Evolutionary conservation across 2,329 filamentous ascomycete species (phyloP).

Genomic region (Fusarium sp.): DNA sequence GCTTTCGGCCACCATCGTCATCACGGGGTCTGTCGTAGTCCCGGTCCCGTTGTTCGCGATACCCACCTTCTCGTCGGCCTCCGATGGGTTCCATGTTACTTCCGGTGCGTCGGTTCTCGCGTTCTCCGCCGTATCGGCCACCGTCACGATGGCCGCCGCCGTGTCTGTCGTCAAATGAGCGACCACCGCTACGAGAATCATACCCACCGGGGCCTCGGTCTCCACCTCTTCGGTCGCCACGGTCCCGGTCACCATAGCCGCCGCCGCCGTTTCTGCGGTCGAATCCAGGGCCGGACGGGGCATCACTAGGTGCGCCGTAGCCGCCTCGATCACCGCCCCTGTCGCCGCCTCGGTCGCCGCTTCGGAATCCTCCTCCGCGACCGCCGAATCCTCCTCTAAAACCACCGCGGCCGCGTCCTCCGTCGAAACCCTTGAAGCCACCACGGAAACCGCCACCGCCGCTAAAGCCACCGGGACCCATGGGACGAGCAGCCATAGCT

Average conservation of each 20-base stretch:
- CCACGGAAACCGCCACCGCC: slow-evolving; percentile 63
- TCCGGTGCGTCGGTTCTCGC: slow-evolving; percentile 68
- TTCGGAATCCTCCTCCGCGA: slow-evolving; percentile 65
- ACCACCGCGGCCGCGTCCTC: slow-evolving; percentile 56
- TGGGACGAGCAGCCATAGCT: slow-evolving; percentile 76
- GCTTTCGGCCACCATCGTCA: slow-evolving; percentile 68
- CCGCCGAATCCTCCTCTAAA: slow-evolving; percentile 65
- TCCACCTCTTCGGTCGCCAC: slow-evolving; percentile 53
- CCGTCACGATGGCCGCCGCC: slow-evolving; percentile 60
- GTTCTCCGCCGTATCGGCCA: slow-evolving; percentile 50
- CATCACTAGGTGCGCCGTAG: slow-evolving; percentile 64
- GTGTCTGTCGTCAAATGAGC: slow-evolving; percentile 69
- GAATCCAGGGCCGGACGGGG: slow-evolving; percentile 68
- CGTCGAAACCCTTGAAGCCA: slow-evolving; percentile 60
- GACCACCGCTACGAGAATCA: slow-evolving; percentile 64
- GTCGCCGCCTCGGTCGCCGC: slow-evolving; percentile 46
- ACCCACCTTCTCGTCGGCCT: slow-evolving; percentile 71
- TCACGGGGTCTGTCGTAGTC: slow-evolving; percentile 67
- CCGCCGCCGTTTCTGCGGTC: slow-evolving; percentile 58
- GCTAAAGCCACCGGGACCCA: slow-evolving; percentile 67
- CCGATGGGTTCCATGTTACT: slow-evolving; percentile 88
- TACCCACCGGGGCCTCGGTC: slow-evolving; percentile 67
- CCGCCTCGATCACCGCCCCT: slow-evolving; percentile 54
- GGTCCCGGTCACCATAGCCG: slow-evolving; percentile 55
- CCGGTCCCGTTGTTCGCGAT: slow-evolving; percentile 60